phyloP scores from a whole-genome alignment of 2,329 filamentous ascomycete species.

The Neonectria neomacrospora region DNA sequence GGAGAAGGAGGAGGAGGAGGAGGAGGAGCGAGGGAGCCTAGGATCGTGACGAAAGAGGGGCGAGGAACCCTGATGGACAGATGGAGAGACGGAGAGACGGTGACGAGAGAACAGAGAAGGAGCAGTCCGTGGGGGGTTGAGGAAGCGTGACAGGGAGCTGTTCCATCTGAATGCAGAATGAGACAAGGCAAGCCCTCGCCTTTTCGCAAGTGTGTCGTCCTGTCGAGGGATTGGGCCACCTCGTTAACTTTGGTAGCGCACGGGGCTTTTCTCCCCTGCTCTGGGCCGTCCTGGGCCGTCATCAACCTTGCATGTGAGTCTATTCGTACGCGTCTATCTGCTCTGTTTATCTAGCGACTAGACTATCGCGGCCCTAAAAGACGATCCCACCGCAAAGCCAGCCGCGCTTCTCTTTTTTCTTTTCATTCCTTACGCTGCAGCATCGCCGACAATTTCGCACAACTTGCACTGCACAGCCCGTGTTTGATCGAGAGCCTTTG shows the following conservation, averaged over 20 bases:
- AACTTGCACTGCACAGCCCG: not conserved
- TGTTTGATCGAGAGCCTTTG: not conserved
- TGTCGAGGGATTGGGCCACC: not conserved
- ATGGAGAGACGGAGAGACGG: not conserved
- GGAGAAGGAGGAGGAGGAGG: not conserved
- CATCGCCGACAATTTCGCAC: not conserved
- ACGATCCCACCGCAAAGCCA: not conserved
- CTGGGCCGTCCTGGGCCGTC: constrained; percentile 14
- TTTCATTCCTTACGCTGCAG: not conserved
- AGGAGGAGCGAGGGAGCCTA: not conserved
- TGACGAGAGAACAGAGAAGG: not conserved
- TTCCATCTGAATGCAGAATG: not conserved
- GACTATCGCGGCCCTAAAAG: not conserved
- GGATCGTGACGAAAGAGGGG: not conserved
- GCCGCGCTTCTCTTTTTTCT: constrained; percentile 10
- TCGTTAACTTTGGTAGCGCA: constrained; percentile 13
- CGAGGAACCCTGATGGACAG: not conserved
- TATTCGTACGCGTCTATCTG: constrained; percentile 19
- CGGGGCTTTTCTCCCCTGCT: constrained; percentile 12
- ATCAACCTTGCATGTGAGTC: constrained; percentile 24
- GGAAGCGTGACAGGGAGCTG: not conserved
- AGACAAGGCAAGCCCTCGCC: not conserved
- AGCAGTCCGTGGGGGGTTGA: not conserved
- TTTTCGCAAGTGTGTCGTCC: not conserved
- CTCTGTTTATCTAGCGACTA: not conserved